phyloP scores from a whole-genome alignment of 2,329 filamentous ascomycete genomes.

The Microsporum ferrugineum region DNA sequence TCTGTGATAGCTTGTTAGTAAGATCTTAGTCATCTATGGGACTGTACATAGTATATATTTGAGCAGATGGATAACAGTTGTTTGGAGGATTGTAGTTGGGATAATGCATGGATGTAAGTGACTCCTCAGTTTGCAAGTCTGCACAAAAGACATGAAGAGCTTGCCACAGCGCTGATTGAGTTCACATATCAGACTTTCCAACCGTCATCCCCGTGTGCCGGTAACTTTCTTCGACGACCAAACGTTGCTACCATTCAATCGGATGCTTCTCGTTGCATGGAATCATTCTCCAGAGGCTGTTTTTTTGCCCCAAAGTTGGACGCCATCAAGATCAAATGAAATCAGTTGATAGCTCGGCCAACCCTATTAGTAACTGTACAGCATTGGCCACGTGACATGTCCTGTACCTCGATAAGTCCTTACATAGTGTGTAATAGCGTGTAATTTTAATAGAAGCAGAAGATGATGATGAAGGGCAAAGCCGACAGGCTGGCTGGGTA shows the following conservation, averaged over 20 bases:
- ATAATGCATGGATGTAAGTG: no score
- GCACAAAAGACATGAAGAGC: neutral
- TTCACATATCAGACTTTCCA: neutral
- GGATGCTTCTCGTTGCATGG: neutral
- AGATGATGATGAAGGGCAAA: neutral
- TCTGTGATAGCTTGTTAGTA: neutral
- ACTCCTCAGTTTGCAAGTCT: no score
- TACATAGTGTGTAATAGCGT: no score
- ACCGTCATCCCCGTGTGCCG: neutral
- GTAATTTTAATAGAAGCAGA: neutral
- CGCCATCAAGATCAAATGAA: neutral
- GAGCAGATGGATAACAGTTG: no score
- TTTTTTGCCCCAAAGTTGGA: neutral
- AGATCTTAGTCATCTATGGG: neutral
- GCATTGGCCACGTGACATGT: no score
- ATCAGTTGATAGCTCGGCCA: no score
- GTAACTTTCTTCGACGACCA: neutral
- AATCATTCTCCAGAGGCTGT: neutral
- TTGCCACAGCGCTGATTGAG: neutral
- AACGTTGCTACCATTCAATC: neutral
- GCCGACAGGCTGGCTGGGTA: neutral
- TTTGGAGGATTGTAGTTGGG: no score
- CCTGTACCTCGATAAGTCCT: no score
- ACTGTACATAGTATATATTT: no score
- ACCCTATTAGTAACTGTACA: neutral